A percentile compares a stretch with the other conserved stretches of the same genome.
Conservation (phyloP, 768 basidiomycete species). For the Lyophyllum shimeji region DNA sequence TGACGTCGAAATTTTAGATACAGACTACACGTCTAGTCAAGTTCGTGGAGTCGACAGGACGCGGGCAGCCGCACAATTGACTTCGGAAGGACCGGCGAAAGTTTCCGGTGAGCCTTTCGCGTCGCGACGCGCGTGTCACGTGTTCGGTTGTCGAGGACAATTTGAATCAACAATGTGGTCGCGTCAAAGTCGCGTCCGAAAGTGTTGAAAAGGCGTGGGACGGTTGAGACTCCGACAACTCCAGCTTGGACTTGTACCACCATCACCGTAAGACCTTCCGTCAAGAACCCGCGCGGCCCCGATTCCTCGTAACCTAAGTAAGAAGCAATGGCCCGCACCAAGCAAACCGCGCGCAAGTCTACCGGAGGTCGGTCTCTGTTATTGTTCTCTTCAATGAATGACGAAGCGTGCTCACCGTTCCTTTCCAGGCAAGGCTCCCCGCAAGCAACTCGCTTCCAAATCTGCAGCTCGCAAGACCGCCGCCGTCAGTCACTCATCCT, state of each 20-base stretch:
- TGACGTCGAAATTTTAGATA: background rate
- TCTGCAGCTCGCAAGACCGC: constrained; percentile 60
- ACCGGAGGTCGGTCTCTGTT: constrained; percentile 53
- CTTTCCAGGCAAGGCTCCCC: constrained; percentile 52
- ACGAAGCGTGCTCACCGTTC: background rate
- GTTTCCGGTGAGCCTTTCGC: too few relatives aligned
- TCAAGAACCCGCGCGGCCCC: constrained; percentile 2
- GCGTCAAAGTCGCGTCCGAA: constrained; percentile 16
- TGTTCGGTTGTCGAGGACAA: background rate
- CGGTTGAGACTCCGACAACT: constrained; percentile 21
- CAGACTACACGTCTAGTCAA: too few relatives aligned
- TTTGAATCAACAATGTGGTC: constrained; percentile 14
- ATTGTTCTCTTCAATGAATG: background rate
- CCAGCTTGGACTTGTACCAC: constrained; percentile 24
- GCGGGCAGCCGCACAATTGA: too few relatives aligned
- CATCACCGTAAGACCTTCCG: constrained; percentile 13
- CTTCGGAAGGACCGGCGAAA: too few relatives aligned
- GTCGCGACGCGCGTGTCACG: constrained; percentile 11
- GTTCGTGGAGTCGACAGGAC: too few relatives aligned
- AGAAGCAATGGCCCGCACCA: constrained; percentile 64
- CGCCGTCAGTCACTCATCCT: constrained; percentile 28
- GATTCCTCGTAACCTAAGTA: background rate
- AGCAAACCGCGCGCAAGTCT: constrained; percentile 77
- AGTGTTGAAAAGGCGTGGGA: constrained; percentile 25
- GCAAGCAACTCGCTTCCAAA: constrained; percentile 61